phyloP scores from a whole-genome alignment of 176 grass and related monocot species.

The Triticum monococcum region DNA sequence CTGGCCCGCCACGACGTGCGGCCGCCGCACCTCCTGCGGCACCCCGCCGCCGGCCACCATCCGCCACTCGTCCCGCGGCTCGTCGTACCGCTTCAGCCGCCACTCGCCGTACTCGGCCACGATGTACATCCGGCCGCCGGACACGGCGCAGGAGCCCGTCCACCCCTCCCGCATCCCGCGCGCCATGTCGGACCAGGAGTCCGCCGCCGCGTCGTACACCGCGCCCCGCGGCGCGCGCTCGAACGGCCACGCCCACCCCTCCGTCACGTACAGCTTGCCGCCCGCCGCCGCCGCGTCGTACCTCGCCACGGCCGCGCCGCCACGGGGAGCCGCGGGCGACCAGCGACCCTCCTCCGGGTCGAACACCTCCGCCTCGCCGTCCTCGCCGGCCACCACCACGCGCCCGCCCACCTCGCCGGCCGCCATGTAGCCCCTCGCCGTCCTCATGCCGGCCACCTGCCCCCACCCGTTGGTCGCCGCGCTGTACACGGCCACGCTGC shows the following conservation, averaged over 20 bases:
- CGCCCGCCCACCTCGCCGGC: constrained; percentile 58
- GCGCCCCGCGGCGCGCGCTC: constrained; percentile 71
- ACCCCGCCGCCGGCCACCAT: constrained; percentile 64
- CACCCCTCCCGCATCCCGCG: constrained; percentile 90
- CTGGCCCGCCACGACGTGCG: constrained; percentile 63
- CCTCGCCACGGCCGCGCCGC: constrained; percentile 38
- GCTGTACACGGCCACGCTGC: constrained; percentile 71
- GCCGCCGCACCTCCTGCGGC: constrained; percentile 52
- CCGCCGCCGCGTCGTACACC: constrained; percentile 63
- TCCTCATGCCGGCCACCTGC: constrained; percentile 33
- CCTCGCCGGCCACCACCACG: constrained; percentile 57
- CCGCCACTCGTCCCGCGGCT: constrained; percentile 56
- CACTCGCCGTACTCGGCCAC: constrained; percentile 94
- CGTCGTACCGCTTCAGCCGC: constrained; percentile 75
- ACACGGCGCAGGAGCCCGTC: constrained; percentile 84
- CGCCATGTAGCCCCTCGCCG: constrained; percentile 54
- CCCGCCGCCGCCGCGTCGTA: constrained; percentile 80
- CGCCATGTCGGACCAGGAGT: constrained; percentile 82
- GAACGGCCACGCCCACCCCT: constrained; percentile 98
- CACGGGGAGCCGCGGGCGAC: neutral
- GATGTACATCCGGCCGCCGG: constrained; percentile 64
- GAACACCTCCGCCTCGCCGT: constrained; percentile 56
- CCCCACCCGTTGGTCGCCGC: constrained; percentile 71
- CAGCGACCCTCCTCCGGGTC: constrained; percentile 49
- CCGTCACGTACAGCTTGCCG: constrained; percentile 81